A percentile compares a stretch with the other conserved stretches of the same genome.
Evolutionary conservation across 805 yeast genomes (phyloP).

Genomic region (Pichia pseudocactophila): DNA sequence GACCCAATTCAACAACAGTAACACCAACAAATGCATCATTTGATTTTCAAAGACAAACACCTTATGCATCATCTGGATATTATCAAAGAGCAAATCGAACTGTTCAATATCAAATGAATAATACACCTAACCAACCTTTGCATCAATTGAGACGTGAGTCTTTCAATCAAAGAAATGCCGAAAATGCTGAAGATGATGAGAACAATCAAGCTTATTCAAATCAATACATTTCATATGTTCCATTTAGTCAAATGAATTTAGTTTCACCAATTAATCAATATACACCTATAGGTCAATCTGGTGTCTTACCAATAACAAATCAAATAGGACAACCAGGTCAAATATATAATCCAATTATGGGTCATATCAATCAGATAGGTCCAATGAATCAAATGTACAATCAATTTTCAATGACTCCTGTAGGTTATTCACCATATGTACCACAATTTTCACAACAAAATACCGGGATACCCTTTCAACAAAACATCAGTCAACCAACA

Average conservation of each 20-base stretch:
- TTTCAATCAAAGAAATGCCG: not conserved
- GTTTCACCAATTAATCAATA: not conserved
- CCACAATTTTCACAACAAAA: no score
- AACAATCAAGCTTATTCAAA: not conserved
- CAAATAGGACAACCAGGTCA: no score
- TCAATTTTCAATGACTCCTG: no score
- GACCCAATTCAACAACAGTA: constrained; percentile 1
- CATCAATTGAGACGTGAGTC: not conserved
- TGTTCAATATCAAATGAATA: not conserved
- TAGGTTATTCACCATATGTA: not conserved
- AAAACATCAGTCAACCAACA: no score
- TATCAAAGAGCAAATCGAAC: constrained; percentile 1
- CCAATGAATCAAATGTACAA: no score
- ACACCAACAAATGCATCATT: not conserved
- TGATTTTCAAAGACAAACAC: constrained; percentile 1
- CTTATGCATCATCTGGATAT: constrained; percentile 4
- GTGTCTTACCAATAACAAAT: no score
- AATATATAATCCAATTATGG: no score
- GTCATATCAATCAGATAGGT: no score
- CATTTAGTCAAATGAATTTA: not conserved
- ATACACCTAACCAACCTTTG: not conserved
- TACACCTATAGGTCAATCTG: no score
- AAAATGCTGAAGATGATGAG: not conserved
- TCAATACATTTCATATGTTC: not conserved
- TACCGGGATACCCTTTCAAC: no score